A percentile compares a stretch with the other conserved stretches of the same genome.
Conservation (phyloP, 2,329 filamentous ascomycete species). For the Fusarium palustre region DNA sequence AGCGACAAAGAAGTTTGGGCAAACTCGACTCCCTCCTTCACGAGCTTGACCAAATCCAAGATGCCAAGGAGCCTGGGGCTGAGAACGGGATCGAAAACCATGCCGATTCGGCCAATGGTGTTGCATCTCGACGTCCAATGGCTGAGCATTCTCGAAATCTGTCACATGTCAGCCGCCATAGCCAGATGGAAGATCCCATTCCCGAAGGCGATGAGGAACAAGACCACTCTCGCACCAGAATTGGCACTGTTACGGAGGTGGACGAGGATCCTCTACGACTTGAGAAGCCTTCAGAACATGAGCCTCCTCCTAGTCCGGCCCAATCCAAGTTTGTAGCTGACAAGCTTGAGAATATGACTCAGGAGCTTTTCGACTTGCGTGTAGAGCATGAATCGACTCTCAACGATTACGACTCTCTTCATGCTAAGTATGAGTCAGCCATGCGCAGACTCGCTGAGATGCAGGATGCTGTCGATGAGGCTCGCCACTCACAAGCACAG, state of each 20-base stretch:
- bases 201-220: constrained; percentile 64
- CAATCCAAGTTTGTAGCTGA: constrained; percentile 90
- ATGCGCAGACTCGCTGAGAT: constrained; percentile 84
- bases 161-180: constrained; percentile 66
- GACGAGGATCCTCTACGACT: constrained; percentile 42
- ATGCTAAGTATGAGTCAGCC: constrained; percentile 91
- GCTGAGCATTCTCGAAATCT: constrained; percentile 66
- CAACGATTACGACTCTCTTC: constrained; percentile 82
- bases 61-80: constrained; percentile 59
- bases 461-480: constrained; percentile 86
- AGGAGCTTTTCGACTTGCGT: constrained; percentile 90
- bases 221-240: constrained; percentile 45
- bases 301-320: constrained; percentile 73
- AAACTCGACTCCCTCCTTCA: constrained; percentile 93
- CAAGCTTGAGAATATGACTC: constrained; percentile 90
- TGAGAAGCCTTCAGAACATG: constrained; percentile 26
- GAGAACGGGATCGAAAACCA: constrained; percentile 40
- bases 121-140: constrained; percentile 57
- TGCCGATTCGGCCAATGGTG: constrained; percentile 53
- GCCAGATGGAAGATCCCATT: constrained; percentile 66
- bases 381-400: constrained; percentile 90
- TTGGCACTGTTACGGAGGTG: constrained; percentile 52
- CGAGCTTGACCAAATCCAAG: constrained; percentile 84
- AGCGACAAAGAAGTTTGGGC: constrained; percentile 93
- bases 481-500: constrained; percentile 69